Evolutionary conservation across 805 yeast genomes (phyloP).

Genomic region (Deakozyma indianensis): DNA sequence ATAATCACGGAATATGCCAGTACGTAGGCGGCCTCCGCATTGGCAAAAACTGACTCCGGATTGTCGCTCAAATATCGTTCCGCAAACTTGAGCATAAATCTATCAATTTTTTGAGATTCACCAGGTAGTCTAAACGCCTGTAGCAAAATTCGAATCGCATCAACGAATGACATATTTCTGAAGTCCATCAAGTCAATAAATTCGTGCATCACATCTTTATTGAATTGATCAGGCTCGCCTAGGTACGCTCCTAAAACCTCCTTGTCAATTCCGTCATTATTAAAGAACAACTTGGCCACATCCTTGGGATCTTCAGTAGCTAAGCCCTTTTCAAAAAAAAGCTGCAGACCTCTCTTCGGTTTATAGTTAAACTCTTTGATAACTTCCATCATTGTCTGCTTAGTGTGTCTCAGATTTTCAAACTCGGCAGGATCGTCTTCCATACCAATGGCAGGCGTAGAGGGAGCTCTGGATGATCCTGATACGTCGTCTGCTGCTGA

Average conservation of each 20-base stretch:
- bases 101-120: constrained; percentile 93
- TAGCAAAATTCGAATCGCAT: constrained; percentile 68
- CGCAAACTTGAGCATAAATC: constrained; percentile 94
- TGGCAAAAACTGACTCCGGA: constrained; percentile 62
- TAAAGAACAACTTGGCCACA: constrained; percentile 61
- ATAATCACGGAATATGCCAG: constrained; percentile 83
- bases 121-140: constrained; percentile 93
- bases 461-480: not conserved
- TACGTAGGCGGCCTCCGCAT: constrained; percentile 89
- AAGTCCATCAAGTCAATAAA: constrained; percentile 86
- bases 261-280: constrained; percentile 63
- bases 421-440: constrained; percentile 70
- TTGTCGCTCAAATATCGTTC: constrained; percentile 81
- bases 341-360: constrained; percentile 65
- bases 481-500: not conserved
- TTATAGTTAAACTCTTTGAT: constrained; percentile 68
- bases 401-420: constrained; percentile 69
- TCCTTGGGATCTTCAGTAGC: constrained; percentile 49
- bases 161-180: constrained; percentile 52
- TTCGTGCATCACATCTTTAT: constrained; percentile 78
- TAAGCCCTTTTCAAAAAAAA: constrained; percentile 48
- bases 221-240: constrained; percentile 74
- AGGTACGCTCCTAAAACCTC: constrained; percentile 78
- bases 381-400: constrained; percentile 68
- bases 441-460: constrained; percentile 3